Percentiles rank a stretch among this genome's conserved stretches.
phyloP scores from a whole-genome alignment of 2,329 filamentous ascomycete genomes.

The Xylaria sp. region DNA sequence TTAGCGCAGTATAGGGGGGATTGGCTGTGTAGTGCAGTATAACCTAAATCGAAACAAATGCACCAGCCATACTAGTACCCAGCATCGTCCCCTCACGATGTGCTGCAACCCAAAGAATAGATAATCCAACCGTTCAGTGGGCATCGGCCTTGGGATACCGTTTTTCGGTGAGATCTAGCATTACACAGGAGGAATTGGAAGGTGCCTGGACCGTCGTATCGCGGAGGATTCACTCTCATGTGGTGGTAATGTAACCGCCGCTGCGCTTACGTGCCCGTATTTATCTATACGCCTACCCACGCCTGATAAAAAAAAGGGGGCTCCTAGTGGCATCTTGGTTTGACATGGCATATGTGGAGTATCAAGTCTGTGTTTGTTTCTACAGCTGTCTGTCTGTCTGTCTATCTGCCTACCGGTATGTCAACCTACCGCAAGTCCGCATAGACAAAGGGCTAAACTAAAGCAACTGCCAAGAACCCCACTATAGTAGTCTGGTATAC shows the following conservation, averaged over 20 bases:
- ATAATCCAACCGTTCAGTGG: conserved; percentile 5
- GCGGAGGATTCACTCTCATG: conserved; percentile 14
- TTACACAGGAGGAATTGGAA: conserved; percentile 2
- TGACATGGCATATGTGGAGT: neutral
- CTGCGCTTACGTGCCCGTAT: conserved; percentile 19
- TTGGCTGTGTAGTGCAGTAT: neutral
- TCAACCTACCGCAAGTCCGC: neutral
- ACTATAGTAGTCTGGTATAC: neutral
- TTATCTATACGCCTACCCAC: neutral
- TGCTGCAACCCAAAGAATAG: conserved; percentile 15
- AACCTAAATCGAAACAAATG: neutral
- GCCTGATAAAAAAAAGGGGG: neutral
- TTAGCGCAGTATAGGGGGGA: too few species aligned
- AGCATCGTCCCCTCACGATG: neutral
- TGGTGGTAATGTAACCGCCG: conserved; percentile 19
- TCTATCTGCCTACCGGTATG: neutral
- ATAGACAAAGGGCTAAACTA: neutral
- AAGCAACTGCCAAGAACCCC: neutral
- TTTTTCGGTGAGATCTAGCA: conserved; percentile 27
- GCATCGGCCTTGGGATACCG: neutral
- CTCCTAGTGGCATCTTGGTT: neutral
- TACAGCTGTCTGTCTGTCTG: neutral
- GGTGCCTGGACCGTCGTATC: neutral
- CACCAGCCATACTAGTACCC: neutral
- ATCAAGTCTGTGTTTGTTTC: neutral